These are phyloP conservation scores for Pythium monospermum DNA, from an alignment of 352 stramenopile species.

Conservation along the genomic window DNA sequence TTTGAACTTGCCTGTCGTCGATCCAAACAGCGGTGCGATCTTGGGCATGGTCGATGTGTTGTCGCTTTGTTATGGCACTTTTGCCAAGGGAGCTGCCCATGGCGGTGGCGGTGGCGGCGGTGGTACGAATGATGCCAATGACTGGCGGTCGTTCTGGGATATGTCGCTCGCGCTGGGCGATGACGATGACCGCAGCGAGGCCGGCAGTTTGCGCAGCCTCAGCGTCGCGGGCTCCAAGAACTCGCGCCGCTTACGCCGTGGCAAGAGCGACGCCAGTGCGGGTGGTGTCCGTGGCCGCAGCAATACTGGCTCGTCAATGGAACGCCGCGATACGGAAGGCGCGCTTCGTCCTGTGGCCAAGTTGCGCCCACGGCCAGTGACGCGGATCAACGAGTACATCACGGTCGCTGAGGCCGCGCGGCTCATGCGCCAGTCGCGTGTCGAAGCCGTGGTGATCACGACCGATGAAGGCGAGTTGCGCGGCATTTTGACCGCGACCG, in stretches of 20 bases:
- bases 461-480: constrained; percentile 76
- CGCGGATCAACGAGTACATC: constrained; percentile 83
- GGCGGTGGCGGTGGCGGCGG: constrained; percentile 33
- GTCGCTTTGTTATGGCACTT: constrained; percentile 86
- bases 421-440: constrained; percentile 74
- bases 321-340: constrained; percentile 51
- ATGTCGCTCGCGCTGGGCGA: constrained; percentile 79
- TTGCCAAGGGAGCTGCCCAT: constrained; percentile 56
- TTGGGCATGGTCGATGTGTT: constrained; percentile 84
- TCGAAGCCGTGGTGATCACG: constrained; percentile 83
- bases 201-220: constrained; percentile 39
- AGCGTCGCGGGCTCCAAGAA: constrained; percentile 54
- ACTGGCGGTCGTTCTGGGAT: constrained; percentile 88
- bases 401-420: constrained; percentile 79
- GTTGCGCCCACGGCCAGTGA: constrained; percentile 73
- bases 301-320: constrained; percentile 41
- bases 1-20: constrained; percentile 95
- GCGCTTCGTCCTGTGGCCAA: constrained; percentile 74
- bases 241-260: constrained; percentile 23
- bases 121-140: constrained; percentile 33
- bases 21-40: constrained; percentile 67
- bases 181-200: constrained; percentile 69
- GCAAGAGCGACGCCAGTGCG: constrained; percentile 2
- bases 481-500: constrained; percentile 83
- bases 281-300: constrained; percentile 32